phyloP scores from a whole-genome alignment of 163 green algal genomes.

The Coccomyxa subellipsoidea region DNA sequence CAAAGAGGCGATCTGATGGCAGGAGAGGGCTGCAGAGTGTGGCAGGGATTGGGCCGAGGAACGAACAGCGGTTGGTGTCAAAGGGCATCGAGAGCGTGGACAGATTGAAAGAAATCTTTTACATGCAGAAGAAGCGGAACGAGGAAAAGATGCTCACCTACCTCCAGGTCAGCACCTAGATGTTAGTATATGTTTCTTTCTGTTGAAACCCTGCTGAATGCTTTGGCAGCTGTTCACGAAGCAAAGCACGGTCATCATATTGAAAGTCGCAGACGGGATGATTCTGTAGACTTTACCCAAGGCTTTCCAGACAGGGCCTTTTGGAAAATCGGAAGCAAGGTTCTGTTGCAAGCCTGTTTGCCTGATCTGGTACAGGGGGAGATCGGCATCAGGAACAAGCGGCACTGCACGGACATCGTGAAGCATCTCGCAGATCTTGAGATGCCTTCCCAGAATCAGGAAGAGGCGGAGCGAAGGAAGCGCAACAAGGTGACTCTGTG shows the following conservation, averaged over 20 bases:
- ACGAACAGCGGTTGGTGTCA: conserved; percentile 41
- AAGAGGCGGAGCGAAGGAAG: conserved; percentile 9
- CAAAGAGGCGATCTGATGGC: background rate
- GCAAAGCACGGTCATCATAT: no score
- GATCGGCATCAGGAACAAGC: conserved; percentile 54
- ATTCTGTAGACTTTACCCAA: no score
- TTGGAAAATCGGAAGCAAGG: no score
- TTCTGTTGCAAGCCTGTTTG: no score
- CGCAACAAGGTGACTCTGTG: conserved; percentile 73
- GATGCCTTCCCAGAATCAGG: conserved; percentile 8
- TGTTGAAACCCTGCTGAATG: conserved; percentile 4
- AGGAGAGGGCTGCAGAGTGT: conserved; percentile 30
- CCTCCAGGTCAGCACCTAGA: conserved; percentile 27
- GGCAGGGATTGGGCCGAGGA: conserved; percentile 49
- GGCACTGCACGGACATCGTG: conserved; percentile 42
- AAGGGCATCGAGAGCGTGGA: conserved; percentile 40
- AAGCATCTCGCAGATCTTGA: conserved; percentile 26
- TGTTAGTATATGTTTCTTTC: background rate
- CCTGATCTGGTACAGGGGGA: conserved; percentile 22
- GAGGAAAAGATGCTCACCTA: conserved; percentile 27
- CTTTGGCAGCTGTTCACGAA: background rate
- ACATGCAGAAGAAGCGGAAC: conserved; percentile 21
- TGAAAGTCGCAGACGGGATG: no score
- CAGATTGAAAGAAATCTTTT: conserved; percentile 35
- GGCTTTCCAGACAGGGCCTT: no score